phyloP scores from a whole-genome alignment of 2,329 filamentous ascomycete genomes.

The Fusarium goolgardi region DNA sequence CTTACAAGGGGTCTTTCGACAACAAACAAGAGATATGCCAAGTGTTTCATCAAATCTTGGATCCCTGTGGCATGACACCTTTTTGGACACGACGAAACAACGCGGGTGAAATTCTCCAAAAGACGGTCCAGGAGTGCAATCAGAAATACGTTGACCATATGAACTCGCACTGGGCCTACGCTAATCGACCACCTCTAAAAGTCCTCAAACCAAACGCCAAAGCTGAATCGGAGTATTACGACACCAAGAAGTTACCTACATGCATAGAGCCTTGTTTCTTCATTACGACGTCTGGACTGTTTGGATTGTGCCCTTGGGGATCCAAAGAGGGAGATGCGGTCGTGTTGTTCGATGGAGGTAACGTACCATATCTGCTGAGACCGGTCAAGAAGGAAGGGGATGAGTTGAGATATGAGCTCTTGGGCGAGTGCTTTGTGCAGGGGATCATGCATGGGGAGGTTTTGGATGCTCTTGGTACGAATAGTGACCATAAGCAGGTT shows the following conservation, averaged over 20 bases:
- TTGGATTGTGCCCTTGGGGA: constrained; percentile 33
- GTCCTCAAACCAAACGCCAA: not conserved
- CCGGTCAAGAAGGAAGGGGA: not conserved
- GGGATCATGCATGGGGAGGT: constrained; percentile 34
- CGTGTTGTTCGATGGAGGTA: constrained; percentile 22
- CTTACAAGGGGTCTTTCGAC: not conserved
- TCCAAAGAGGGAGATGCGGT: constrained; percentile 26
- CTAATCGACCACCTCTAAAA: not conserved
- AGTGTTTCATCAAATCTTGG: constrained; percentile 27
- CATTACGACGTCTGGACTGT: not conserved
- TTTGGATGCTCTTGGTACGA: not conserved
- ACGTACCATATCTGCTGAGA: constrained; percentile 29
- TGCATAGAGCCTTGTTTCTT: constrained; percentile 33
- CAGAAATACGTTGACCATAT: constrained; percentile 30
- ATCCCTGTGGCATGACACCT: constrained; percentile 24
- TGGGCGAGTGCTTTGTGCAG: constrained; percentile 29
- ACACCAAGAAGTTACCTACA: constrained; percentile 2
- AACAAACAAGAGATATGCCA: not conserved
- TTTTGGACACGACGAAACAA: constrained; percentile 19
- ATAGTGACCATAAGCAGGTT: not conserved
- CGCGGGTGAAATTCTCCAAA: not conserved
- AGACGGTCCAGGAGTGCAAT: not conserved
- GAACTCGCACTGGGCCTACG: constrained; percentile 22
- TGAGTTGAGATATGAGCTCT: constrained; percentile 1
- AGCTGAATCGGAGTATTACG: not conserved